phyloP scores from a whole-genome alignment of 2,329 filamentous ascomycete genomes.

The Ceratocystis albifundus region DNA sequence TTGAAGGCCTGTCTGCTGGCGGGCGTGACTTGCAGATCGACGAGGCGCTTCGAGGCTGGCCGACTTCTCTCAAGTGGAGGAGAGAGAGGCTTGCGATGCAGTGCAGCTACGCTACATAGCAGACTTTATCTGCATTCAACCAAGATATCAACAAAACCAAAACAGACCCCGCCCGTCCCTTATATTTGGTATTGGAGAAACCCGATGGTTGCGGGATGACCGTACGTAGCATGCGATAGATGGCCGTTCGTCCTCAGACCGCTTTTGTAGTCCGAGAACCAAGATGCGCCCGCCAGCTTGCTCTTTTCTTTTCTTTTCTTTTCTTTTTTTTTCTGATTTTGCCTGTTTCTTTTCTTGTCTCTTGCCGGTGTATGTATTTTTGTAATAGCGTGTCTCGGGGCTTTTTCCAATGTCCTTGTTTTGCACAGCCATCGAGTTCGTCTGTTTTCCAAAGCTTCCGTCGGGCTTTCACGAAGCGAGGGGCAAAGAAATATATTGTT shows the following conservation, averaged over 20 bases:
- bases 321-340: too few relatives aligned
- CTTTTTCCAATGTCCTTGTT: neutral
- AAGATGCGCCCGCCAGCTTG: neutral
- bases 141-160: too few relatives aligned
- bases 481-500: too few relatives aligned
- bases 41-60: too few relatives aligned
- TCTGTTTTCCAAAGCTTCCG: neutral
- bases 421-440: slow-evolving; percentile 5
- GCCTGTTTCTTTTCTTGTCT: neutral
- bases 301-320: too few relatives aligned
- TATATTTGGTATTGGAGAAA: neutral
- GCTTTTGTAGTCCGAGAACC: neutral
- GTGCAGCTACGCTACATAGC: too few relatives aligned
- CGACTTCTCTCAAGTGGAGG: too few relatives aligned
- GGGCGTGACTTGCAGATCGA: slow-evolving; percentile 7
- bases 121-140: neutral
- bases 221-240: neutral
- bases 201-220: too few relatives aligned
- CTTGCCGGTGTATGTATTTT: neutral
- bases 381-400: neutral
- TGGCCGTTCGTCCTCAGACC: neutral
- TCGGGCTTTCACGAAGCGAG: neutral
- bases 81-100: neutral
- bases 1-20: slow-evolving; percentile 3
- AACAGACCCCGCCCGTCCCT: too few relatives aligned